Conservation (phyloP, 148 eudicot genomes). For the Linanthus parryae region DNA sequence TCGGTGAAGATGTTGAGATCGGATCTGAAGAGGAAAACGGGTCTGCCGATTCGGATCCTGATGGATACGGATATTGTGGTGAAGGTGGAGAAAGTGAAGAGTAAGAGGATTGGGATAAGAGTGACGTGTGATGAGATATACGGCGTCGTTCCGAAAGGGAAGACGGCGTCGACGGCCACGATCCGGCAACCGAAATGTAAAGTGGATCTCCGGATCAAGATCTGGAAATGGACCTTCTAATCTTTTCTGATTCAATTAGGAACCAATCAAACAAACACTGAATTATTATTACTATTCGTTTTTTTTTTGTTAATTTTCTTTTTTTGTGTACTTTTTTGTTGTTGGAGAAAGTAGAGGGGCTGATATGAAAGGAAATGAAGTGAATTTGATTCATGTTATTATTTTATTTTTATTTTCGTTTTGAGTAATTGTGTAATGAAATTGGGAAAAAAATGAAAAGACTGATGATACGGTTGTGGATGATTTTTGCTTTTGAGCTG, state of each 20-base stretch:
- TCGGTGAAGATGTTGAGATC: conserved; percentile 29
- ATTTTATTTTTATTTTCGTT: no score
- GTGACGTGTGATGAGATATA: conserved; percentile 61
- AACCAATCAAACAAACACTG: not conserved
- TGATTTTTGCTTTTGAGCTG: no score
- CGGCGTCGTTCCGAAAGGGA: conserved; percentile 47
- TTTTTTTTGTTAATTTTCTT: not conserved
- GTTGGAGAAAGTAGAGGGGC: no score
- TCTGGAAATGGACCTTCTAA: conserved; percentile 84
- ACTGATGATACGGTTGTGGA: no score
- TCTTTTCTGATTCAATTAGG: no score
- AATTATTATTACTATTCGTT: not conserved
- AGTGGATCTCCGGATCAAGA: conserved; percentile 93
- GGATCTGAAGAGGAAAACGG: conserved; percentile 50
- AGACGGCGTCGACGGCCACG: conserved; percentile 27
- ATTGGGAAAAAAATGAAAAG: no score
- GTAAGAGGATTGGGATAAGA: conserved; percentile 55
- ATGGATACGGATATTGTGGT: conserved; percentile 56
- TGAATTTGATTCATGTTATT: no score
- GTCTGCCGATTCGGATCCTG: conserved; percentile 43
- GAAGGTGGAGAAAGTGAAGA: conserved; percentile 53
- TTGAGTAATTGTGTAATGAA: no score
- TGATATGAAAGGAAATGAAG: no score
- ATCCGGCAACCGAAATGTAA: conserved; percentile 61
- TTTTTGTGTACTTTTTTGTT: not conserved